phyloP scores from a whole-genome alignment of 2,329 filamentous ascomycete species.

The Mariannaea sp. region DNA sequence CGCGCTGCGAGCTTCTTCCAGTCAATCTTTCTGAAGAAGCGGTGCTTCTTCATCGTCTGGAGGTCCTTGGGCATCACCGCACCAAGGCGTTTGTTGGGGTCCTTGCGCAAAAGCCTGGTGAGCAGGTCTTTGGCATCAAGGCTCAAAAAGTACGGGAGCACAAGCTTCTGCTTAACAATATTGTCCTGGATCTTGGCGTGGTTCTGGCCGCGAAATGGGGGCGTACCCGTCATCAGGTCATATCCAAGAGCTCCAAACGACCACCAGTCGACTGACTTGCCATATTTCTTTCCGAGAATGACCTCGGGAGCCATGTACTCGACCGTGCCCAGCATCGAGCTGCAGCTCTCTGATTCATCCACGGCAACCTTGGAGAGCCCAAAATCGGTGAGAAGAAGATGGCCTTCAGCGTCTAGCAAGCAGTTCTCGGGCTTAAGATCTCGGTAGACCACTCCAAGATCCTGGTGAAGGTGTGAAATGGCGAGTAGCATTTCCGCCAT shows the following conservation, averaged over 20 bases:
- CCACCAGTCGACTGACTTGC: conserved; percentile 98
- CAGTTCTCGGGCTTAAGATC: conserved; percentile 99
- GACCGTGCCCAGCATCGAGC: conserved; percentile 90
- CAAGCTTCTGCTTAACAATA: conserved; percentile 90
- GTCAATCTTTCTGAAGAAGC: conserved; percentile 96
- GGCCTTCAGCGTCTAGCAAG: conserved; percentile 86
- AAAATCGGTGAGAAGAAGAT: conserved; percentile 94
- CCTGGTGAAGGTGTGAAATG: conserved; percentile 88
- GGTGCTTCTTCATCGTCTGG: conserved; percentile 82
- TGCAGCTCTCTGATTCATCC: conserved; percentile 68
- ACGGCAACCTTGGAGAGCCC: conserved; percentile 93
- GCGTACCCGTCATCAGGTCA: conserved; percentile 89
- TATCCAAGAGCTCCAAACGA: conserved; percentile 91
- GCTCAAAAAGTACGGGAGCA: conserved; percentile 86
- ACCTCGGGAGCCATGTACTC: conserved; percentile 99
- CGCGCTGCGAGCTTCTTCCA: conserved; percentile 85
- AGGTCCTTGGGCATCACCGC: conserved; percentile 89
- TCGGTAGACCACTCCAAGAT: conserved; percentile 91
- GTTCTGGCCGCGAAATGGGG: conserved; percentile 89
- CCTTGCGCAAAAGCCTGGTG: conserved; percentile 86
- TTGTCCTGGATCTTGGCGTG: conserved; percentile 95
- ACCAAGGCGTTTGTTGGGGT: conserved; percentile 87
- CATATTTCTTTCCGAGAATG: conserved; percentile 84
- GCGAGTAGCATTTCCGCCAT: conserved; percentile 98
- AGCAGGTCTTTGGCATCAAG: conserved; percentile 93